Evolutionary conservation across 768 basidiomycete species (phyloP), one percentile per base, ranked within the genome.

Genomic region (Russula foetens): DNA sequence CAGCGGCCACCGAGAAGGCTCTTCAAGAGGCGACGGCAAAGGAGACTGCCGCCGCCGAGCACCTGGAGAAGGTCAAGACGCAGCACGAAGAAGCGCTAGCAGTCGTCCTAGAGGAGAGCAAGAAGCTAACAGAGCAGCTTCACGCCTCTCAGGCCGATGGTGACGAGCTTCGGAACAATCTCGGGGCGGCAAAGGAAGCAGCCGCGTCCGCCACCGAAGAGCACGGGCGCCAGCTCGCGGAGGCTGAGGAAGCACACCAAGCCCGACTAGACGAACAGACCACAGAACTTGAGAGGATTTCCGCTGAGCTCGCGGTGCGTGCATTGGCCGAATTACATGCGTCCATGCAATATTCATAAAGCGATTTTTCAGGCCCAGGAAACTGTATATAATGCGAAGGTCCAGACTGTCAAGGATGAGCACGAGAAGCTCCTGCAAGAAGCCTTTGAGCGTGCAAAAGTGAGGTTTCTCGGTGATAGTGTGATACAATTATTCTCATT

Each of bases 371-470:
- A 92, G 91, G 75, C 76, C 51, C 83, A 90, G 76, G 87, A 90
- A 69, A 73, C 80, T 23, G 77, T 83, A 52, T 91, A 91, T 69
- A 75, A 79, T 68, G 76, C 77, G 8, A 86, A 85, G 71, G 80
- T 92, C 26, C 82, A 84, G 14, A 78, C 68, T 17, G 81, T 89
- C 43, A 84, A 84, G 66, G 79, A 75, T 19, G 86, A 90, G 65
- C 85, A 90, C 62, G 76, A 77, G 15, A 72, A 74, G 52, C 76
- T 83, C 45, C 73, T 91, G 19, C 75, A 84, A 63, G 82, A 88
- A 58, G 86, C 85, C 4, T 90, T 91, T 70, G 81, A 86, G 60
- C 83, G 81, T 48, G 89, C 90, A 19, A 92, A 91, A 82, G 91
- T 85, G 64, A 51, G 75, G 70, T 28, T 44, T 23, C 21, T 24